phyloP scores from a whole-genome alignment of 2,329 filamentous ascomycete species.

The Claviceps sp. region DNA sequence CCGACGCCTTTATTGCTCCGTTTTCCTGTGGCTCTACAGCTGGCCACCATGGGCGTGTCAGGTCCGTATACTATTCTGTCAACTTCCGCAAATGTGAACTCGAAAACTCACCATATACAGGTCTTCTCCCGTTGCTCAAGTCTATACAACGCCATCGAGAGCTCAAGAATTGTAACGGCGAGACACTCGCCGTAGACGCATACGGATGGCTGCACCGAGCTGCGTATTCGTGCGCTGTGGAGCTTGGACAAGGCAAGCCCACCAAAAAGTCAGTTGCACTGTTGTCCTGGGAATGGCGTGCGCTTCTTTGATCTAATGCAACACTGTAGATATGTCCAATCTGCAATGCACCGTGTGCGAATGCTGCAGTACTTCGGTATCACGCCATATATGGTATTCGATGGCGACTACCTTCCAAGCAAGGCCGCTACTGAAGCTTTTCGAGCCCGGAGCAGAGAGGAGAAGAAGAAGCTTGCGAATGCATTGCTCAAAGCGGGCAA shows the following conservation, averaged over 20 bases:
- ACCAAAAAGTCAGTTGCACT: constrained; percentile 57
- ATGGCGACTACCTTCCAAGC: constrained; percentile 88
- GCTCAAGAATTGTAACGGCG: constrained; percentile 73
- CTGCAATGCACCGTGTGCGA: constrained; percentile 75
- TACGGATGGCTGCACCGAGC: constrained; percentile 98
- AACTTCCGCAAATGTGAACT: not conserved
- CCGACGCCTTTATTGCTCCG: not conserved
- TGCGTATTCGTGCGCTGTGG: constrained; percentile 77
- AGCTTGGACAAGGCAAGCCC: constrained; percentile 76
- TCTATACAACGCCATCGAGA: constrained; percentile 86
- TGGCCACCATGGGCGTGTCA: constrained; percentile 22
- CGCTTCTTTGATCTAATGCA: constrained; percentile 2
- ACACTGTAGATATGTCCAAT: constrained; percentile 63
- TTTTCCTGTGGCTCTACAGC: not conserved
- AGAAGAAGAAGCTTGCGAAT: constrained; percentile 61
- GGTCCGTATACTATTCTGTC: constrained; percentile 13
- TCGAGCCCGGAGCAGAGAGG: constrained; percentile 59
- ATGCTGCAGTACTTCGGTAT: constrained; percentile 93
- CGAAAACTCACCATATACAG: constrained; percentile 27
- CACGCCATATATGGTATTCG: constrained; percentile 90
- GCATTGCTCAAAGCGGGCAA: constrained; percentile 75
- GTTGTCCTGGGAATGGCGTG: constrained; percentile 4
- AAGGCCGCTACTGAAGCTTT: constrained; percentile 78
- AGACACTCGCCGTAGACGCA: constrained; percentile 87
- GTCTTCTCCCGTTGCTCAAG: constrained; percentile 81